These are phyloP conservation scores for Mortierella sp. DNA, from an alignment of 371 early-diverging fungal species.

Conservation along the genomic window DNA sequence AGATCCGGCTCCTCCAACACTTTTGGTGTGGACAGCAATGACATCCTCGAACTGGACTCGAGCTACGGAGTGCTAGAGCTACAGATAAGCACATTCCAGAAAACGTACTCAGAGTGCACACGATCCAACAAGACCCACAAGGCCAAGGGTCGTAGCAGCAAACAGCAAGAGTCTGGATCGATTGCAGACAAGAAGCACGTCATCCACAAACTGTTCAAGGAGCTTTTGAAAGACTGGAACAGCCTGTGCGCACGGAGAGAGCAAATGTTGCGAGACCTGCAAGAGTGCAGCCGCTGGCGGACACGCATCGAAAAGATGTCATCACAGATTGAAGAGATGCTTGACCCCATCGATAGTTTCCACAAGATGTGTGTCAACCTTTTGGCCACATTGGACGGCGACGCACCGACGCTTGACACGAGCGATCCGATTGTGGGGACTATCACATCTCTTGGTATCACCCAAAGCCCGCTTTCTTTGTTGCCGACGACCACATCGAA, in stretches of 20 bases:
- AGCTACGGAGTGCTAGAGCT: conserved; percentile 30
- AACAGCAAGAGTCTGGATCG: conserved; percentile 29
- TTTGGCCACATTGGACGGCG: conserved; percentile 23
- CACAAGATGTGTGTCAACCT: conserved; percentile 44
- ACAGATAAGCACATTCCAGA: conserved; percentile 38
- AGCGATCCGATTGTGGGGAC: not conserved
- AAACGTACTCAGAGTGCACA: conserved; percentile 45
- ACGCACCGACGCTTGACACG: not conserved
- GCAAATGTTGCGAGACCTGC: conserved; percentile 48
- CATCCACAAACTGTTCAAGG: conserved; percentile 25
- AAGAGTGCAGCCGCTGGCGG: conserved; percentile 48
- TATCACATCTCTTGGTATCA: conserved; percentile 7
- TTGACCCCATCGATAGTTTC: conserved; percentile 47
- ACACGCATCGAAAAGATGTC: conserved; percentile 45
- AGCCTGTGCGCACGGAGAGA: conserved; percentile 31
- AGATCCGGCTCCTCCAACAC: too few relatives aligned
- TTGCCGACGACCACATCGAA: not conserved
- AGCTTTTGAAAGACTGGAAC: conserved; percentile 24
- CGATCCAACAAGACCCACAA: conserved; percentile 11
- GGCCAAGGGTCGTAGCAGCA: conserved; percentile 14
- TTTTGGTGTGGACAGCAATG: conserved; percentile 44
- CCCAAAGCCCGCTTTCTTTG: conserved; percentile 1
- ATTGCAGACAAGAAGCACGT: conserved; percentile 41
- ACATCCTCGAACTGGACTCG: conserved; percentile 51
- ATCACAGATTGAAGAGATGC: conserved; percentile 48